Evolutionary conservation across 306 rosid species (phyloP).

Genomic region (Lathyrus aphaca): DNA sequence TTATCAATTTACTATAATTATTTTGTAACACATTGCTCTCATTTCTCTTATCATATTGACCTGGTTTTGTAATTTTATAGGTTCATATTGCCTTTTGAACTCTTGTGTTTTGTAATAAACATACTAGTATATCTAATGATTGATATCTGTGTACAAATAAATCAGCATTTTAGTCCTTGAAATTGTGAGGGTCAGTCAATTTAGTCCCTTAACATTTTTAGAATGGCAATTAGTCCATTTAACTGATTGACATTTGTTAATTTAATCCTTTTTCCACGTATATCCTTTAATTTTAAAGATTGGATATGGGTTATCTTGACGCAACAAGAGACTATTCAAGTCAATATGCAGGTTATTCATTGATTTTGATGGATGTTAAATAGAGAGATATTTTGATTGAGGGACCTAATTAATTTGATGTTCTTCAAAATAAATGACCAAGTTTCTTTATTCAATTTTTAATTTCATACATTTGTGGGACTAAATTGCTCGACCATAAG

Average conservation of each 20-base stretch:
- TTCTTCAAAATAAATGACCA: too few relatives aligned
- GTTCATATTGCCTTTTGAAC: too few relatives aligned
- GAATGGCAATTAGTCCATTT: too few relatives aligned
- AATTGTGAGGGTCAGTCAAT: not conserved
- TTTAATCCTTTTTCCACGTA: not conserved
- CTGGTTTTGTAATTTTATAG: too few relatives aligned
- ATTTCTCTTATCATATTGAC: constrained; percentile 11
- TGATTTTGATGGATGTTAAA: not conserved
- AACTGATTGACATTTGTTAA: not conserved
- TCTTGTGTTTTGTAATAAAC: too few relatives aligned
- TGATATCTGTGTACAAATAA: too few relatives aligned
- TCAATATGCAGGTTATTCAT: not conserved
- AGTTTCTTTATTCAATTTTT: too few relatives aligned
- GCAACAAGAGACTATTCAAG: not conserved
- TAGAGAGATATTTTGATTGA: not conserved
- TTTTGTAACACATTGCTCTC: constrained; percentile 16
- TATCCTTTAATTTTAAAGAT: not conserved
- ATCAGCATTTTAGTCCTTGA: not conserved
- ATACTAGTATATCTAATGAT: too few relatives aligned
- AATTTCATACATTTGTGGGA: too few relatives aligned
- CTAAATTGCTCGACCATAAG: not conserved
- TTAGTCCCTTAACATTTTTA: not conserved
- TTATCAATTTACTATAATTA: not conserved
- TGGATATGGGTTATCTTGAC: not conserved
- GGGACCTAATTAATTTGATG: not conserved